These are phyloP conservation scores for Ceratocystis cubensis DNA, from an alignment of 2,329 filamentous ascomycete genomes.

Conservation along the genomic window DNA sequence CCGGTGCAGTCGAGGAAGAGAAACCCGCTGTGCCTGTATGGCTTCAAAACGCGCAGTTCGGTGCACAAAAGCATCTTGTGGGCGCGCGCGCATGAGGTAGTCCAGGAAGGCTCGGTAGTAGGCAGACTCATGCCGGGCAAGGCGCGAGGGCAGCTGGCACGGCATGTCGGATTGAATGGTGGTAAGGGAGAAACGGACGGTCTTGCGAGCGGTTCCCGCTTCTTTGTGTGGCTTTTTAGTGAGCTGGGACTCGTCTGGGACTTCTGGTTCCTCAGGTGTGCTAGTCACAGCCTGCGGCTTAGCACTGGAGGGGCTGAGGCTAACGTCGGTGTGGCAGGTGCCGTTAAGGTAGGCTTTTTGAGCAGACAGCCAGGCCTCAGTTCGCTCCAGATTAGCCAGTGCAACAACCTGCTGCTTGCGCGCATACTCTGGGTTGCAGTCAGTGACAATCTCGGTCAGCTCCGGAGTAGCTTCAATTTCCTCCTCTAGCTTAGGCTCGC, in stretches of 20 bases:
- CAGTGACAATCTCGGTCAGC: slow-evolving; percentile 49
- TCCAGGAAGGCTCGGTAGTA: slow-evolving; percentile 83
- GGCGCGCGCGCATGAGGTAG: slow-evolving; percentile 51
- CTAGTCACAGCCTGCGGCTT: slow-evolving; percentile 5
- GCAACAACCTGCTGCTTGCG: slow-evolving; percentile 59
- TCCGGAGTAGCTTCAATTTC: slow-evolving; percentile 32
- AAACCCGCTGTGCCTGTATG: slow-evolving; percentile 69
- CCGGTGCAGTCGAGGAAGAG: slow-evolving; percentile 57
- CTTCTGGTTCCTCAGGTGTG: background rate
- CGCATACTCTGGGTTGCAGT: slow-evolving; percentile 65
- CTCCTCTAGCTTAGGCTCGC: slow-evolving; percentile 26
- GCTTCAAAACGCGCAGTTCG: slow-evolving; percentile 77
- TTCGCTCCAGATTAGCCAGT: slow-evolving; percentile 67
- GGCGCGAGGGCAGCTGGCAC: slow-evolving; percentile 40
- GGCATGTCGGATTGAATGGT: slow-evolving; percentile 36
- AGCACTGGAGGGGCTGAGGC: slow-evolving; percentile 20
- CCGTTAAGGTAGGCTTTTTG: slow-evolving; percentile 67
- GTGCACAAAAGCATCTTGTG: slow-evolving; percentile 70
- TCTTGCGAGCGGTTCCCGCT: slow-evolving; percentile 36
- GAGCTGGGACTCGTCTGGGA: background rate
- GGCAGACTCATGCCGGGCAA: slow-evolving; percentile 53
- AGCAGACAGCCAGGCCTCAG: slow-evolving; percentile 71
- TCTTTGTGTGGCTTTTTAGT: background rate
- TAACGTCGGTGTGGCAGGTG: slow-evolving; percentile 39
- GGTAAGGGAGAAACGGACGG: slow-evolving; percentile 58